These are phyloP conservation scores for Globisporangium irregulare DNA, from an alignment of 352 stramenopile genomes.

Conservation along the genomic window DNA sequence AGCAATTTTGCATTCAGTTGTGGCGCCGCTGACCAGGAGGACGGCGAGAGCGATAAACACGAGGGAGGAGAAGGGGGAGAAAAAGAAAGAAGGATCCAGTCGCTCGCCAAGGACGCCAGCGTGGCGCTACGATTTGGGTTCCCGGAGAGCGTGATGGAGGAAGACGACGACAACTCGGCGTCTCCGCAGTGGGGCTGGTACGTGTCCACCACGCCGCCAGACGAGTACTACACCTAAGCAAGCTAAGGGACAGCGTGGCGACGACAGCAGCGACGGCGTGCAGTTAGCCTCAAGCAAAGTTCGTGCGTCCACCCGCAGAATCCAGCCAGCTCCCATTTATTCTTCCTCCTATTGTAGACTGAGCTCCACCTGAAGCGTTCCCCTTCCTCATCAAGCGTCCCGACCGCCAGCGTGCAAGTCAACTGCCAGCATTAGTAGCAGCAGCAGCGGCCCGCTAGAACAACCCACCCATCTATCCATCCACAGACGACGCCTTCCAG, in stretches of 20 bases:
- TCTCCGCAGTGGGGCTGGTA: constrained; percentile 84
- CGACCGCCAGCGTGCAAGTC: neutral
- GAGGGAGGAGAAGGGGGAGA: neutral
- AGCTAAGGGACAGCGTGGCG: neutral
- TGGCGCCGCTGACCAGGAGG: constrained; percentile 31
- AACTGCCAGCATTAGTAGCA: neutral
- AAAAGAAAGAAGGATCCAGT: neutral
- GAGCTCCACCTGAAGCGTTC: neutral
- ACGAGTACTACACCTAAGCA: constrained; percentile 58
- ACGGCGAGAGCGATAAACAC: constrained; percentile 12
- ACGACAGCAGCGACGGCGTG: neutral
- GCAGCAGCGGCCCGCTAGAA: neutral
- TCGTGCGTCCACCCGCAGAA: neutral
- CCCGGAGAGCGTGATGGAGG: constrained; percentile 21
- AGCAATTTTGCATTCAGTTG: constrained; percentile 17
- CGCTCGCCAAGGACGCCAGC: constrained; percentile 1
- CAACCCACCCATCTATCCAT: neutral
- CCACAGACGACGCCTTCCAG: neutral
- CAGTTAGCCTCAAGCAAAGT: neutral
- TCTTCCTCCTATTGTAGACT: neutral
- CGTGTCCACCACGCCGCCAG: constrained; percentile 72
- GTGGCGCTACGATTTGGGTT: constrained; percentile 5
- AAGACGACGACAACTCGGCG: constrained; percentile 35
- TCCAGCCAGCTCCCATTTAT: neutral
- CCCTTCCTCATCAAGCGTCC: neutral